Conservation (phyloP, 805 yeast species). For the Alloascoidea hylecoeti region DNA sequence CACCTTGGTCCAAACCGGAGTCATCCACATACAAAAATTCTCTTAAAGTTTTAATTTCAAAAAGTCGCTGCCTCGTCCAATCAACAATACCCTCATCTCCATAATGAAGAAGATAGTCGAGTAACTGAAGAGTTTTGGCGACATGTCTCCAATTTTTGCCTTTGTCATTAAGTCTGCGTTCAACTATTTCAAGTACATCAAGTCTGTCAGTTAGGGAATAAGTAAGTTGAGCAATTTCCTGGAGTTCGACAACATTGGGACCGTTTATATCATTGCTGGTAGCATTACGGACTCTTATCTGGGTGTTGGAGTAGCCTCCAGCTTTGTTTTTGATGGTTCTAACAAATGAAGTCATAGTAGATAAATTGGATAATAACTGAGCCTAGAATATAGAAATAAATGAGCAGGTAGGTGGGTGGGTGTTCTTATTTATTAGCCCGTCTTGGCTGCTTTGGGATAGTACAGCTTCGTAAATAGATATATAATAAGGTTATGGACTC, state of each 20-base stretch:
- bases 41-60: constrained; percentile 76
- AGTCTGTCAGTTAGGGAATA: constrained; percentile 27
- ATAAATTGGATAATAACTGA: no score
- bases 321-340: constrained; percentile 82
- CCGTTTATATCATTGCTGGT: constrained; percentile 81
- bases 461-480: no score
- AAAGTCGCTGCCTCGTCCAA: constrained; percentile 85
- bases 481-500: no score
- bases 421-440: no score
- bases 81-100: constrained; percentile 83
- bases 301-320: constrained; percentile 78
- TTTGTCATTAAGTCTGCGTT: constrained; percentile 83
- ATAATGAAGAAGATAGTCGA: constrained; percentile 72
- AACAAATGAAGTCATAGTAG: no score
- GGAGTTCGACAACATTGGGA: constrained; percentile 73
- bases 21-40: constrained; percentile 82
- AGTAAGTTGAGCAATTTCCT: constrained; percentile 66
- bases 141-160: constrained; percentile 97
- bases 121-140: constrained; percentile 74
- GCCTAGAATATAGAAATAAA: not conserved
- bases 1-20: constrained; percentile 72
- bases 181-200: constrained; percentile 88
- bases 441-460: no score
- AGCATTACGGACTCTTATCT: constrained; percentile 76
- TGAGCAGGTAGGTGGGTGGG: not conserved